A percentile compares a stretch with the other conserved stretches of the same genome.
Evolutionary conservation across 768 basidiomycete species (phyloP).

Genomic region (Dentipellis fragilis): DNA sequence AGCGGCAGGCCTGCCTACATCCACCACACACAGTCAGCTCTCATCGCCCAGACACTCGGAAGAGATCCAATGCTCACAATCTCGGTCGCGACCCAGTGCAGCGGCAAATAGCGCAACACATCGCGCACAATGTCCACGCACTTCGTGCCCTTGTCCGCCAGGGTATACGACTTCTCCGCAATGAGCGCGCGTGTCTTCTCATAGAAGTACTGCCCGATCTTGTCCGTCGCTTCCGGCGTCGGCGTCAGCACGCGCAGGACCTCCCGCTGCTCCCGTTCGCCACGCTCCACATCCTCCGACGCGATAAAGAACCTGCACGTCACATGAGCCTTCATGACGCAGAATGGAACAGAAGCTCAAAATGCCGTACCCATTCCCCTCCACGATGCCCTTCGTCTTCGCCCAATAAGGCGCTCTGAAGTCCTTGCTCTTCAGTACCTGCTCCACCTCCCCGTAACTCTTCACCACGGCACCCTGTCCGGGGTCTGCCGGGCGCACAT

Average conservation of each 20-base stretch:
- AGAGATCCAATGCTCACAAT: constrained; percentile 36
- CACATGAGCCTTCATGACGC: not conserved
- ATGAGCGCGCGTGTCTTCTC: constrained; percentile 54
- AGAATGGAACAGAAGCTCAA: too few relatives aligned
- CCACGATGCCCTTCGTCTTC: constrained; percentile 43
- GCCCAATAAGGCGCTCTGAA: constrained; percentile 42
- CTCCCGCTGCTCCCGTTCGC: constrained; percentile 34
- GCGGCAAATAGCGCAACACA: constrained; percentile 54
- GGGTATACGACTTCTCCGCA: constrained; percentile 36
- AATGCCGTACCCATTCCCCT: constrained; percentile 55
- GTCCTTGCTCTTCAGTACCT: constrained; percentile 37
- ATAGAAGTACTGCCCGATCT: constrained; percentile 55
- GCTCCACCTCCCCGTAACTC: constrained; percentile 40
- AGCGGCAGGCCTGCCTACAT: constrained; percentile 62
- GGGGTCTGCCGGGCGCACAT: constrained; percentile 35
- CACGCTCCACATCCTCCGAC: constrained; percentile 26
- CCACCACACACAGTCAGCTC: not conserved
- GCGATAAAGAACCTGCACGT: constrained; percentile 55
- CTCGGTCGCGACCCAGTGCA: constrained; percentile 61
- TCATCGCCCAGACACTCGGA: not conserved
- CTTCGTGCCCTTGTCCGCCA: constrained; percentile 43
- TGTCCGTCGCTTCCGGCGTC: constrained; percentile 35
- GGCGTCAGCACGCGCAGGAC: constrained; percentile 39
- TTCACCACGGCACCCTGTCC: constrained; percentile 23
- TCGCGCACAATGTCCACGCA: constrained; percentile 61